Conservation (phyloP, 139 green algal species). For the Nannochloris sp. region DNA sequence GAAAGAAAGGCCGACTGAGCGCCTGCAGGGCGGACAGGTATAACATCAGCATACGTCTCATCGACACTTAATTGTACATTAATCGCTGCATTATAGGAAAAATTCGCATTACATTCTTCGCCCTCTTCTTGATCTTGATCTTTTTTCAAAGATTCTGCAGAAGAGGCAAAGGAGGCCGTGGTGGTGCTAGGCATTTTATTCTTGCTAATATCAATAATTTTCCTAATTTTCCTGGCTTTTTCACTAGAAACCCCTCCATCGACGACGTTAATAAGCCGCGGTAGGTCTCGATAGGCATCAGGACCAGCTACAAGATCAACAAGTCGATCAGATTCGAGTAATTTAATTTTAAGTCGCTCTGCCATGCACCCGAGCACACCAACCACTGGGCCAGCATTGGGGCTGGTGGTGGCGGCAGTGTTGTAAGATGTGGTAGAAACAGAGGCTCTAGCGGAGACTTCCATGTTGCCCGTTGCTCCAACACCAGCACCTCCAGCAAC, state of each 20-base stretch:
- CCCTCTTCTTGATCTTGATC: no score
- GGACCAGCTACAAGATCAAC: conserved; percentile 85
- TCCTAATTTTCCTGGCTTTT: no score
- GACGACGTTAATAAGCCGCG: conserved; percentile 61
- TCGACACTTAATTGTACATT: conserved; percentile 77
- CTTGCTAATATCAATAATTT: no score
- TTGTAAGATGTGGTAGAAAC: neutral
- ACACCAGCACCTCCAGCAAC: neutral
- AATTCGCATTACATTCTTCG: no score
- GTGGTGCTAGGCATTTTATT: no score
- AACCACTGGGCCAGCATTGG: conserved; percentile 37
- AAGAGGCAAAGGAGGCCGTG: no score
- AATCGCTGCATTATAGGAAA: no score
- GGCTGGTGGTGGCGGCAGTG: no score
- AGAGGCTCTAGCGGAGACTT: conserved; percentile 1
- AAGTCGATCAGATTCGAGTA: conserved; percentile 59
- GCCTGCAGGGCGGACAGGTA: conserved; percentile 48
- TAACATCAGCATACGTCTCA: conserved; percentile 85
- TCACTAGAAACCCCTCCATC: no score
- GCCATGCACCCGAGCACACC: conserved; percentile 92
- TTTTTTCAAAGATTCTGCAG: no score
- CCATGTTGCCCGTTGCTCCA: neutral
- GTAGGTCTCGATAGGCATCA: conserved; percentile 85
- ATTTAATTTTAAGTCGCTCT: conserved; percentile 73
- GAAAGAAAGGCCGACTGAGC: conserved; percentile 52